Base-by-base conservation (phyloP, 495 filamentous ascomycete species). In the Elaphomyces granulatus region DNA sequence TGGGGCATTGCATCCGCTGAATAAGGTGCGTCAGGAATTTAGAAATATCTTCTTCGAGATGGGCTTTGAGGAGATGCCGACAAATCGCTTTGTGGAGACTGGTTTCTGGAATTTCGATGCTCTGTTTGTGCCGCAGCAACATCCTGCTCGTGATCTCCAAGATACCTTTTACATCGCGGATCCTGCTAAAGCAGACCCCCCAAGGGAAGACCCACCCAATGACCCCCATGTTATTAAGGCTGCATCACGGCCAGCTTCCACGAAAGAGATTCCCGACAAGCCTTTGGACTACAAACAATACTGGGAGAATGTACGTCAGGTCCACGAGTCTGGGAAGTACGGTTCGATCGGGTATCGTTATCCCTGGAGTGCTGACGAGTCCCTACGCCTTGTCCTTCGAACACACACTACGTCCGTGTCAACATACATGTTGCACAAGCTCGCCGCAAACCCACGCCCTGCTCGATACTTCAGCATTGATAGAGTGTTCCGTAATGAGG, bases 31-130 rank as follows among this genome's bases (percentile, higher is more conserved):
- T 35, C 70, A 80, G 43, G 90, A 95, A 60, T 92, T 96, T 72
- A 73, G 90, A 34, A 81, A 84, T 53, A 94, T 95, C 58, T 95
- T 96, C 77, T 98, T 98, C 61, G 86, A 92, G 34, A 69, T 69
- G 66, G 66, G 66, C 23, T 69, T 70, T 51, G 60, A 64, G 53
- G 66, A 68, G 38, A 59, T 59, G 60, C 56, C 61, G 15, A 67
- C 60, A 45, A 63, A 61, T 49, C 78, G 78, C 50, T 90, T 78
- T 55, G 87, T 95, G 43, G 90, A 98, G 66, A 87, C 85, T 15
- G 87, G 87, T 30, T 94, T 95, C 78, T 98, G 88, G 81, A 95
- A 95, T 61, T 96, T 96, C 59, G 90, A 96, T 49, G 77, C 87
- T 32, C 87, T 98, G 42, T 95, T 86, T 64, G 86, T 98, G 16